A percentile compares a stretch with the other conserved stretches of the same genome.
phyloP scores from a whole-genome alignment of 1,284 basidiomycete genomes.

The Melanopsichium pennsylvanicum region DNA sequence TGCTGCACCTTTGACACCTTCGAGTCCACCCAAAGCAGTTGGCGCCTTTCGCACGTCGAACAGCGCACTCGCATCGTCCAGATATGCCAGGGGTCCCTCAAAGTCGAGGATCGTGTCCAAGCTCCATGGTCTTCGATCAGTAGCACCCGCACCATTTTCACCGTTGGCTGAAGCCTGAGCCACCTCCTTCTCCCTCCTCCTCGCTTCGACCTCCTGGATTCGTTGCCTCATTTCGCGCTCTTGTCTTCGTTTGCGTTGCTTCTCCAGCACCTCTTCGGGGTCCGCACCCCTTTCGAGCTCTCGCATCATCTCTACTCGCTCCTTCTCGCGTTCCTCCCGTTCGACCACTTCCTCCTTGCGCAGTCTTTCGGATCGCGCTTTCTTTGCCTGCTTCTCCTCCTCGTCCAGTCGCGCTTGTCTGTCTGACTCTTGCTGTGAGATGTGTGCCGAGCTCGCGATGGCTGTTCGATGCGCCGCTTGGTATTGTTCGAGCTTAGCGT shows the following conservation, averaged over 20 bases:
- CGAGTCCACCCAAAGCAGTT: constrained; percentile 40
- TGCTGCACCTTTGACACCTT: constrained; percentile 30
- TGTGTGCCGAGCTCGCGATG: constrained; percentile 47
- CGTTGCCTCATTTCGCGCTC: constrained; percentile 42
- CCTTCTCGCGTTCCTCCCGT: constrained; percentile 39
- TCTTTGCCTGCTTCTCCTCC: constrained; percentile 42
- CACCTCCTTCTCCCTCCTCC: constrained; percentile 36
- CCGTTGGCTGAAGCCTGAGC: constrained; percentile 15
- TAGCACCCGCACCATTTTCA: constrained; percentile 5
- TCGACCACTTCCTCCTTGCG: constrained; percentile 55
- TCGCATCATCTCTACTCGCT: constrained; percentile 55
- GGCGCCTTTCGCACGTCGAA: constrained; percentile 48
- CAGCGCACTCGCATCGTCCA: constrained; percentile 49
- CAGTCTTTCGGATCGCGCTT: constrained; percentile 49
- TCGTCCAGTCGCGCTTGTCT: constrained; percentile 49
- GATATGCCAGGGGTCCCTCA: constrained; percentile 53
- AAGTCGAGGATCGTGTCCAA: constrained; percentile 58
- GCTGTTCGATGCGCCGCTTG: constrained; percentile 68
- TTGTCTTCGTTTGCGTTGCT: constrained; percentile 43
- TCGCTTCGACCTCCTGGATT: constrained; percentile 20
- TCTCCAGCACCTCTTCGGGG: constrained; percentile 48
- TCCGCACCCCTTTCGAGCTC: constrained; percentile 54
- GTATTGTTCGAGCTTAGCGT: constrained; percentile 81
- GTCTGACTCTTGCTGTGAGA: constrained; percentile 53
- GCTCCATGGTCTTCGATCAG: constrained; percentile 30